Evolutionary conservation across 192 early-diverging fungal species (phyloP).

Genomic region (Gamsiella multidivaricata): DNA sequence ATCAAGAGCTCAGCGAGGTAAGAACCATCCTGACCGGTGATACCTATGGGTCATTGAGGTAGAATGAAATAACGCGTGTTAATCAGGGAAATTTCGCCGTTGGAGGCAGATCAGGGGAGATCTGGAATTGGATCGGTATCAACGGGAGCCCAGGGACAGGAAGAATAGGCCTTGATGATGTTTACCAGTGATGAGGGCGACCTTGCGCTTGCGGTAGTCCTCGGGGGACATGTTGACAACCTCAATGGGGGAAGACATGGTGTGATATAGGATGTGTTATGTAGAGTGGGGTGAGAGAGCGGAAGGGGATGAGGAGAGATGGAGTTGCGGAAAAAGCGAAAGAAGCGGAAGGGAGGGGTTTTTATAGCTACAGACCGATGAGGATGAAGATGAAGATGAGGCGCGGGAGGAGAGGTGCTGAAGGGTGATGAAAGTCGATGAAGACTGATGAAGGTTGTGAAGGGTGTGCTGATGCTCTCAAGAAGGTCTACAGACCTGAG

Average conservation of each 20-base stretch:
- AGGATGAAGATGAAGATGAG: background rate
- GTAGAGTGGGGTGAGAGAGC: background rate
- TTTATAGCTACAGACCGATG: background rate
- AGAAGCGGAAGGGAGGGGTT: background rate
- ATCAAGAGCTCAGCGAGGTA: constrained; percentile 81
- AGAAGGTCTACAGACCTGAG: too few relatives aligned
- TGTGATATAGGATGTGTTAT: background rate
- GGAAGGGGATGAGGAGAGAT: constrained; percentile 2
- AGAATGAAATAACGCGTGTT: background rate
- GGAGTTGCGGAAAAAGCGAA: background rate
- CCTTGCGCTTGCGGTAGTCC: constrained; percentile 68
- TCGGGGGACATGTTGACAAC: constrained; percentile 54
- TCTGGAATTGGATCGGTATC: background rate
- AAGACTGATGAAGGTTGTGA: too few relatives aligned
- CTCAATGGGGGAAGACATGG: constrained; percentile 40
- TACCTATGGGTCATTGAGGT: constrained; percentile 56
- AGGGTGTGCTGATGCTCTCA: too few relatives aligned
- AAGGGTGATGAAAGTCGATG: too few relatives aligned
- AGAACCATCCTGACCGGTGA: constrained; percentile 86
- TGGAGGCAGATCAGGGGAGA: background rate
- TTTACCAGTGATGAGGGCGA: constrained; percentile 68
- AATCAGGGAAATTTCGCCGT: too few relatives aligned
- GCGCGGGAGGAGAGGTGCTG: background rate
- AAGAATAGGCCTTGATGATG: background rate
- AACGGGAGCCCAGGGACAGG: too few relatives aligned